These are phyloP conservation scores for Gracilaria caudata DNA, from an alignment of 23 red algal genomes.

Conservation along the genomic window DNA sequence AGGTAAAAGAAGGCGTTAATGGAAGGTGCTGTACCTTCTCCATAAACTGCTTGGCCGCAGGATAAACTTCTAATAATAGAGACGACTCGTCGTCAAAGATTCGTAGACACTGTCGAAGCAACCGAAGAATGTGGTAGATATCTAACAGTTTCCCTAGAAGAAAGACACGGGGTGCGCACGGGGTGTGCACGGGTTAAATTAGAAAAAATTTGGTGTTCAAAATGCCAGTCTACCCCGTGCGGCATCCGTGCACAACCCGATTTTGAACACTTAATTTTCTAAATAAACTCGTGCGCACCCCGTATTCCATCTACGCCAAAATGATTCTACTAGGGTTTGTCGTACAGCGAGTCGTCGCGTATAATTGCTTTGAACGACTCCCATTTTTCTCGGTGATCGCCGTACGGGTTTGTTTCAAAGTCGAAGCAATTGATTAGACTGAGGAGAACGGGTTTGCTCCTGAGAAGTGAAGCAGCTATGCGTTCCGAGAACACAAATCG, in stretches of 20 bases:
- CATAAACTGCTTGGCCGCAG: not conserved
- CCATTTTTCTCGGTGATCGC: not conserved
- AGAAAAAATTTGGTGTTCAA: no score
- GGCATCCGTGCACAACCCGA: no score
- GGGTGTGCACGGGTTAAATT: no score
- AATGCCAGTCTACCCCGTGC: no score
- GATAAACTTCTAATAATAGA: not conserved
- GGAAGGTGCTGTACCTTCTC: not conserved
- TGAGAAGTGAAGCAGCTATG: not conserved
- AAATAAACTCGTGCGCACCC: no score
- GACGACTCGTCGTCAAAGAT: slow-evolving; percentile 1
- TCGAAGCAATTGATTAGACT: not conserved
- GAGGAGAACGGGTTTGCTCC: not conserved
- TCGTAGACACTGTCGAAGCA: not conserved
- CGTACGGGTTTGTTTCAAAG: not conserved
- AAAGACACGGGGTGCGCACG: no score
- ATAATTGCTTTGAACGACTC: not conserved
- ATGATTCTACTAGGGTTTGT: no score
- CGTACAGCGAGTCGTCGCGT: not conserved
- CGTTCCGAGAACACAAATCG: not conserved
- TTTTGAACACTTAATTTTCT: no score
- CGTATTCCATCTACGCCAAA: no score
- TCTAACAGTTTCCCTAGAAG: not conserved
- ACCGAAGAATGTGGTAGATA: slow-evolving; percentile 4
- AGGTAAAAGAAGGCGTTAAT: not conserved